A percentile compares a stretch with the other conserved stretches of the same genome.
phyloP scores from a whole-genome alignment of 176 grass and related monocot species.

The Thalia dealbata region DNA sequence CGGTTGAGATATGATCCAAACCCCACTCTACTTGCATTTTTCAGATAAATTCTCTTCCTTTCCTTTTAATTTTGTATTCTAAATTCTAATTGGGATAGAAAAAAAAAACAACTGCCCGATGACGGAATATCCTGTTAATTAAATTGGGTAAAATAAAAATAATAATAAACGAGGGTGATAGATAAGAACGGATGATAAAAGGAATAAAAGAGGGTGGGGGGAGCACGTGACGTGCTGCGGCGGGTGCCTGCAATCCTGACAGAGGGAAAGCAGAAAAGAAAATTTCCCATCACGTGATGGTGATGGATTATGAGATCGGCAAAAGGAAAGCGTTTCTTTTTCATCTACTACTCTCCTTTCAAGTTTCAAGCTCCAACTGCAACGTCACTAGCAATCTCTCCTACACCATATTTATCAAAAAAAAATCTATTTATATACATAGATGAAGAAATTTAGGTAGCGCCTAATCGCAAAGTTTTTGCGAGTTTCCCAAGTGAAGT shows the following conservation, averaged over 20 bases:
- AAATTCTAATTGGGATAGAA: not conserved
- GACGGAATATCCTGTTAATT: not conserved
- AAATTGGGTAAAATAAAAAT: not conserved
- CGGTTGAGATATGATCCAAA: not conserved
- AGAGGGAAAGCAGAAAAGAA: not conserved
- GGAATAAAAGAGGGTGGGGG: not conserved
- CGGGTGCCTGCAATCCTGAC: not conserved
- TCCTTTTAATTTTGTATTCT: not conserved
- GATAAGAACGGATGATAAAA: not conserved
- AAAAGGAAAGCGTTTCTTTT: too few species aligned
- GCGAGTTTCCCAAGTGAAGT: too few species aligned
- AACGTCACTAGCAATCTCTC: too few species aligned
- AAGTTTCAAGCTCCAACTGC: too few species aligned
- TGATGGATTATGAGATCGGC: not conserved
- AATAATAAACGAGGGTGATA: too few species aligned
- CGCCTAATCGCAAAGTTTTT: too few species aligned
- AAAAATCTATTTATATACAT: too few species aligned
- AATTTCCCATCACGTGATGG: conserved; percentile 14
- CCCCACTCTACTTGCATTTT: not conserved
- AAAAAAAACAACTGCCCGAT: not conserved
- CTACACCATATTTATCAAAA: too few species aligned
- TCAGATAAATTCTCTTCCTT: not conserved
- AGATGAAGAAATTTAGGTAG: too few species aligned
- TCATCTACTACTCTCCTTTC: too few species aligned
- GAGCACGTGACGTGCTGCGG: conserved; percentile 13